Conservation (phyloP, 192 early-diverging fungal species). For the Paraglomus occultum region DNA sequence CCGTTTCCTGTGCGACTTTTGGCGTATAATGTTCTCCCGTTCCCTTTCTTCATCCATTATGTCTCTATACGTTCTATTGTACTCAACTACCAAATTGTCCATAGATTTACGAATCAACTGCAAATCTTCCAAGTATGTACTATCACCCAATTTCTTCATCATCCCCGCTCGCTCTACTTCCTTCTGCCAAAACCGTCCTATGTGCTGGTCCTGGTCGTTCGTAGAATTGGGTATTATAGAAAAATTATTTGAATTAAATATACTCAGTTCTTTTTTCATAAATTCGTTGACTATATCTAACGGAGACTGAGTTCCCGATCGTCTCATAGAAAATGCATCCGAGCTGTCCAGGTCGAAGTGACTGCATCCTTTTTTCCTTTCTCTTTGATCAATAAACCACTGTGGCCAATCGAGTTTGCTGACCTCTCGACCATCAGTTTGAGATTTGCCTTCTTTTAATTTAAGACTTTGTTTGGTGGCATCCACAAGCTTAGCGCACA, state of each 20-base stretch:
- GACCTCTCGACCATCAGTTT: constrained; percentile 12
- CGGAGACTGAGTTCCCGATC: no score
- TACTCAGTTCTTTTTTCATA: background rate
- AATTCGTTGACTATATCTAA: no score
- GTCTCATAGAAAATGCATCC: no score
- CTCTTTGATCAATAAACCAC: constrained; percentile 12
- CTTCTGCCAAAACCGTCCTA: background rate
- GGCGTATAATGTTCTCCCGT: no score
- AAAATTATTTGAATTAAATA: background rate
- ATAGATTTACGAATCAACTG: no score
- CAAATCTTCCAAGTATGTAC: no score
- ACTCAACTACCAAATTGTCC: no score
- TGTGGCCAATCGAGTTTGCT: constrained; percentile 6
- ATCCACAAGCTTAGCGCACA: constrained; percentile 35
- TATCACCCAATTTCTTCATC: background rate
- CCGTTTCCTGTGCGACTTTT: no score
- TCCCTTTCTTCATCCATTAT: no score
- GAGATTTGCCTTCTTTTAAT: background rate
- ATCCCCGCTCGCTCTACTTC: background rate
- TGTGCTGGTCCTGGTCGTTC: background rate
- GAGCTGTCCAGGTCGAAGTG: no score
- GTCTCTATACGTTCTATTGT: no score
- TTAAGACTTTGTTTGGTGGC: constrained; percentile 37
- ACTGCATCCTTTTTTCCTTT: background rate
- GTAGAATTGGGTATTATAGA: background rate